Evolutionary conservation across 306 rosid species (phyloP), one percentile per base, ranked within the genome.

Genomic region (Coriaria nepalensis): DNA sequence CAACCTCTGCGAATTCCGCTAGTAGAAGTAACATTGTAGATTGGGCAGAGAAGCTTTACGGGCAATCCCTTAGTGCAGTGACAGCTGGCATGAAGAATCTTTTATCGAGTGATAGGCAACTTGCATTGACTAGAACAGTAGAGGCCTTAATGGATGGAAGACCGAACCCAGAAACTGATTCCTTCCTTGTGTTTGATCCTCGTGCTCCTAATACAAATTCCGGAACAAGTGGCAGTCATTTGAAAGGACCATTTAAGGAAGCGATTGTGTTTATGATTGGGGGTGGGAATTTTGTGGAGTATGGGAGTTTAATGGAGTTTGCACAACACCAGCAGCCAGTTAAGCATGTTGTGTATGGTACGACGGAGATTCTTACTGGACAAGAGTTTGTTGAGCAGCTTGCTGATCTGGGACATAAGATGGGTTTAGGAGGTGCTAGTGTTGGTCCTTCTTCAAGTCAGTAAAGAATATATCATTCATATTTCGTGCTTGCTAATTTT

Each of bases 11-110:
- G n/a, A 90, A 75, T 59, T 79, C 94, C 64, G 95, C 95, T 52
- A 73, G 79, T 77, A 64, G 81, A 69, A 82, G 93, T 65, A 81
- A 90, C 78, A 90, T 90, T 40, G 98, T 90, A 9, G 90, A 90
- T 61, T 90, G 98, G 98, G 98, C 98, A 4, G 98, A 90, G 71
- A 90, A 81, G 61, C 78, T 90, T 37, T 90, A 90, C 46, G 94
- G 96, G 36, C 96, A 87, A 62, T 87, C 96, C 40, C 77, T 87
- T 43, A 78, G 94, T 34, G 95, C 82, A 2, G 94, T 90, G 73
- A 85, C 98, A 10, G 98, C 98, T 33, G 98, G 98, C 60, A 87
- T 90, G 54, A 90, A 85, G 64, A 90, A 85, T 67, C 78, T 90
- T 20, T 65, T 90, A 49, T 90, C 98, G 20, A 81, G 64, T 43